phyloP scores from a whole-genome alignment of 2,329 filamentous ascomycete genomes.

The Magnaporthiopsis incrustans region DNA sequence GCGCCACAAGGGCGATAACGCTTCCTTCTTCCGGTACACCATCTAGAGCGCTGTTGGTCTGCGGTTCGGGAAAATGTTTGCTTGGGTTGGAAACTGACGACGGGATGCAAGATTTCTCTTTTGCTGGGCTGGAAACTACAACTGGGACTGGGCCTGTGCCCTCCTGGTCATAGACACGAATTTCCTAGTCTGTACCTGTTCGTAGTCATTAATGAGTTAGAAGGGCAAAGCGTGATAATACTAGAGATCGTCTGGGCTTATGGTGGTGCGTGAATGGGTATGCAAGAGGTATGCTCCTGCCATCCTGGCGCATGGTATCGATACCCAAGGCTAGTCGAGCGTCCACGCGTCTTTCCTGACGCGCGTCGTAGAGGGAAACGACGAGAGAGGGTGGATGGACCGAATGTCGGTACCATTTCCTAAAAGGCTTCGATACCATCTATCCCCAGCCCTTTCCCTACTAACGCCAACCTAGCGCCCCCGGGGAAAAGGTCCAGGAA shows the following conservation, averaged over 20 bases:
- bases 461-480: too few relatives aligned
- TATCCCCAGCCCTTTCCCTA: too few relatives aligned
- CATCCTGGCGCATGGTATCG: too few relatives aligned
- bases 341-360: too few relatives aligned
- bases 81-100: not conserved
- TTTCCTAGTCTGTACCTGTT: not conserved
- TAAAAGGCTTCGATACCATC: too few relatives aligned
- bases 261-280: not conserved
- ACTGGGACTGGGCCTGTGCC: not conserved
- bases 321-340: too few relatives aligned
- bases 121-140: not conserved
- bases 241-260: not conserved
- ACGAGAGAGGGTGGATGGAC: too few relatives aligned
- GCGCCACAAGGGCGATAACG: constrained; percentile 47
- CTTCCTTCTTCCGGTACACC: constrained; percentile 47
- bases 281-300: too few relatives aligned
- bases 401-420: not conserved
- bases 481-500: too few relatives aligned
- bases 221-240: not conserved
- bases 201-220: not conserved
- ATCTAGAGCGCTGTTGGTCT: constrained; percentile 22
- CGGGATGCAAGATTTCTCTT: too few relatives aligned
- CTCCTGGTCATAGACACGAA: not conserved
- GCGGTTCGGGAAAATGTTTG: not conserved
- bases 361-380: too few relatives aligned